Base-by-base conservation (phyloP, 352 stramenopile genomes). In the Globisporangium polare region DNA sequence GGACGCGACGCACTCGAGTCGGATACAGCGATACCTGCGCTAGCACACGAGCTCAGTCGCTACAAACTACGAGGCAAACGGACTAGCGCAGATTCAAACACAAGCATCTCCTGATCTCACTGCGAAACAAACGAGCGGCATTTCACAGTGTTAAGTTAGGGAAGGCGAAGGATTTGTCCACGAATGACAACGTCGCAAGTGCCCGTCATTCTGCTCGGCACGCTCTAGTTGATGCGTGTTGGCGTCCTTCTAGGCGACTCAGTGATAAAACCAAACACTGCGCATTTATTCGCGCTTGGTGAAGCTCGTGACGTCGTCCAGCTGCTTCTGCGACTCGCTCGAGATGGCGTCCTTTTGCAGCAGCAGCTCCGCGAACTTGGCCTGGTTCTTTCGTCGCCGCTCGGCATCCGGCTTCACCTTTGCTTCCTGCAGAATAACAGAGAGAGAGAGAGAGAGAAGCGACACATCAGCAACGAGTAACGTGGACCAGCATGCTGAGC, bases 231-330 rank as follows among this genome's bases (percentile, higher is more conserved):
- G 13, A 47, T 24, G 41, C 5, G 18, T 18, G 5, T 47, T 18
- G 15, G 8, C 37, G 37, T 13, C 15, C 37, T 43, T n/a, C 37
- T 43, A n/a, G n/a, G 37, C 8, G 45, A 52, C 12, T 52, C 0
- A 18, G 43, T 12, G 46, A 53, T 53, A 35, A 2, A 39, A 15
- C 12, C 7, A 15, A 53, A n/a, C n/a, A n/a, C n/a, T n/a, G 3
- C 27, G 13, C 4, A 17, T 62, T 27, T 78, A 63, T 42, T 78
- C 74, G 29, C 72, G 72, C 59, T 78, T 78, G 15, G 73, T 73
- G 60, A 92, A 90, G 59, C 75, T 71, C n/a, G 86, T 95, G 61
- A 94, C 73, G 45, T 92, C 73, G 24, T 92, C 80, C 54, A 92
- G 59, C 60, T 92, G 80, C 66, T 88, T 73, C 71, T 92, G 85